phyloP scores from a whole-genome alignment of 495 filamentous ascomycete species.

The Podospora australis region DNA sequence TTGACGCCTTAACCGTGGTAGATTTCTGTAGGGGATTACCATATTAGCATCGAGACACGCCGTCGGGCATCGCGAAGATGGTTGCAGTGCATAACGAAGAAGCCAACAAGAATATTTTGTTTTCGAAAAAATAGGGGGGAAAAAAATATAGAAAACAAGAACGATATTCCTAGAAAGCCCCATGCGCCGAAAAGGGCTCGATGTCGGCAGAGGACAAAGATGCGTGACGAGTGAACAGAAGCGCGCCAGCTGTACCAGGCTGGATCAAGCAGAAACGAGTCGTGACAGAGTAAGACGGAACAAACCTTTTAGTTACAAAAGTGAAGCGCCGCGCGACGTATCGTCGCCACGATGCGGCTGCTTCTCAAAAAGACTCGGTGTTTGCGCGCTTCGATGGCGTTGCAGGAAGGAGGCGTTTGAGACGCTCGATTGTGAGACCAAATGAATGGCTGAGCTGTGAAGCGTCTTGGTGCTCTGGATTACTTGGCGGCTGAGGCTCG shows the following conservation, averaged over 20 bases:
- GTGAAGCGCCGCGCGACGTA: slow-evolving; percentile 6
- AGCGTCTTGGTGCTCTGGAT: no score
- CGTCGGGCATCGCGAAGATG: slow-evolving; percentile 8
- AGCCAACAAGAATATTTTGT: slow-evolving; percentile 19
- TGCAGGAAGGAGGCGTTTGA: slow-evolving; percentile 21
- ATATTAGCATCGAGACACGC: slow-evolving; percentile 33
- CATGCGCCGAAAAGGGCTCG: slow-evolving; percentile 2
- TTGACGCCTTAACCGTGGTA: slow-evolving; percentile 29
- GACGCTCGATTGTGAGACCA: slow-evolving; percentile 14
- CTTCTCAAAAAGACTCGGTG: slow-evolving; percentile 2
- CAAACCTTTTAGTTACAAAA: slow-evolving; percentile 13
- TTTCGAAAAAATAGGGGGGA: no score
- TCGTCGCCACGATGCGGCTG: slow-evolving; percentile 7
- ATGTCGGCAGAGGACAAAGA: background rate
- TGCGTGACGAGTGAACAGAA: background rate
- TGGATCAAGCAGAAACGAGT: slow-evolving; percentile 9
- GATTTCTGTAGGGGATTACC: slow-evolving; percentile 25
- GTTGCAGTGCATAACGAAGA: slow-evolving; percentile 23
- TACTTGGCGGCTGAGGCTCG: slow-evolving; percentile 10
- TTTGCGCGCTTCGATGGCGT: slow-evolving; percentile 9
- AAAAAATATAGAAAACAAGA: no score
- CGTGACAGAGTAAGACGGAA: background rate
- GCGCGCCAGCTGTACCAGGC: background rate
- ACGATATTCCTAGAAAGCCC: slow-evolving; percentile 18
- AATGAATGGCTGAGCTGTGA: slow-evolving; percentile 21